phyloP scores from a whole-genome alignment of 495 filamentous ascomycete species.

The Xylaria curta region DNA sequence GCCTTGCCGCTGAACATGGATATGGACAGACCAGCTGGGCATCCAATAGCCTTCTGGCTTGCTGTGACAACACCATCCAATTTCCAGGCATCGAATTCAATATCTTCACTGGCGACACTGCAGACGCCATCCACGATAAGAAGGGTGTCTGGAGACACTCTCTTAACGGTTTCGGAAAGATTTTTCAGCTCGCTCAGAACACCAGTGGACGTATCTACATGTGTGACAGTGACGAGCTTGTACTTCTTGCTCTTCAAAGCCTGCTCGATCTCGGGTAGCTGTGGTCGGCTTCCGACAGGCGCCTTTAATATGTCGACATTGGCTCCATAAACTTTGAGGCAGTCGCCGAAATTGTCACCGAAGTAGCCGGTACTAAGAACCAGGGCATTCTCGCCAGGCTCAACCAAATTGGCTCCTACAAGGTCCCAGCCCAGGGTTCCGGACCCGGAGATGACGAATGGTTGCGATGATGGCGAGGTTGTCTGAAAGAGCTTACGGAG shows the following conservation, averaged over 20 bases:
- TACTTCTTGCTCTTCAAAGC: constrained; percentile 88
- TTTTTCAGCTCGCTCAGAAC: constrained; percentile 89
- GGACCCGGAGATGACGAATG: constrained; percentile 91
- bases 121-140: constrained; percentile 95
- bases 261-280: constrained; percentile 82
- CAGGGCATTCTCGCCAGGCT: constrained; percentile 86
- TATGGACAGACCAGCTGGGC: constrained; percentile 91
- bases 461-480: constrained; percentile 78
- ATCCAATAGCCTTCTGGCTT: constrained; percentile 94
- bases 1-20: constrained; percentile 89
- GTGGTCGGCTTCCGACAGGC: constrained; percentile 86
- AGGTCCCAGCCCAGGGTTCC: constrained; percentile 97
- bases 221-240: constrained; percentile 91
- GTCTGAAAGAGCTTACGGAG: constrained; percentile 93
- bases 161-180: constrained; percentile 79
- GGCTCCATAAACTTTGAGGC: constrained; percentile 87
- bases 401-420: constrained; percentile 87
- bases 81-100: constrained; percentile 92
- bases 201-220: constrained; percentile 96
- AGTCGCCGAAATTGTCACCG: constrained; percentile 91
- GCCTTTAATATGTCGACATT: constrained; percentile 88
- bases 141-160: constrained; percentile 87
- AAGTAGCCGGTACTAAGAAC: constrained; percentile 98
- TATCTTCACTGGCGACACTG: constrained; percentile 94
- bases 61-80: constrained; percentile 93